Percentiles rank a stretch among this genome's conserved stretches.
Evolutionary conservation across 306 rosid species (phyloP).

Genomic region (Vigna angularis): DNA sequence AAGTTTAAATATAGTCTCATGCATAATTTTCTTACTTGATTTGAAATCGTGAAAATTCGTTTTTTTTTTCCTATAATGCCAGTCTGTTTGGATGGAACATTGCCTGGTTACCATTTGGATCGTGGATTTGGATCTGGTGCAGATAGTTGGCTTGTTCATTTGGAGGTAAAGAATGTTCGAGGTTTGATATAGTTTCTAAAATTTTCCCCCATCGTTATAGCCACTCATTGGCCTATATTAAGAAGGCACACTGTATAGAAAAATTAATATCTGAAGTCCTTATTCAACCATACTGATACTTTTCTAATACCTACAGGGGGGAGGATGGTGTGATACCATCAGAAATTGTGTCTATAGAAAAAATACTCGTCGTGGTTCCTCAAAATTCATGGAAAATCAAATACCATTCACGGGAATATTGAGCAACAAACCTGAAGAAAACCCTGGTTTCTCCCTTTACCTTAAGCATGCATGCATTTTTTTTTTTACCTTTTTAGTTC

Average conservation of each 20-base stretch:
- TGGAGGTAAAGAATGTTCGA: slow-evolving; percentile 64
- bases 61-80: slow-evolving; percentile 38
- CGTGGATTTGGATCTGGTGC: slow-evolving; percentile 77
- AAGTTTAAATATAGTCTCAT: slow-evolving; percentile 11
- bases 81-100: slow-evolving; percentile 93
- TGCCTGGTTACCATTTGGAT: slow-evolving; percentile 87
- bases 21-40: slow-evolving; percentile 26
- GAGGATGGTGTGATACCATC: slow-evolving; percentile 87
- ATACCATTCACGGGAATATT: slow-evolving; percentile 80
- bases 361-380: slow-evolving; percentile 86
- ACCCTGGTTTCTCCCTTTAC: slow-evolving; percentile 62
- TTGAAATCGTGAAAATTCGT: slow-evolving; percentile 25
- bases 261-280: not conserved
- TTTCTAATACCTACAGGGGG: slow-evolving; percentile 64
- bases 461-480: slow-evolving; percentile 14
- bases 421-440: slow-evolving; percentile 80
- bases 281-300: not conserved
- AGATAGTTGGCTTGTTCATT: slow-evolving; percentile 82
- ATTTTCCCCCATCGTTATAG: slow-evolving; percentile 1
- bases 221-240: not conserved
- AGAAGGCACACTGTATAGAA: not conserved
- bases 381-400: slow-evolving; percentile 75
- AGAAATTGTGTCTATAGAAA: slow-evolving; percentile 76
- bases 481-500: slow-evolving; percentile 7
- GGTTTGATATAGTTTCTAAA: not conserved